Percentiles rank a stretch among this genome's conserved stretches.
Conservation (phyloP, 306 rosid genomes). For the Pachyrhizus erosus region DNA sequence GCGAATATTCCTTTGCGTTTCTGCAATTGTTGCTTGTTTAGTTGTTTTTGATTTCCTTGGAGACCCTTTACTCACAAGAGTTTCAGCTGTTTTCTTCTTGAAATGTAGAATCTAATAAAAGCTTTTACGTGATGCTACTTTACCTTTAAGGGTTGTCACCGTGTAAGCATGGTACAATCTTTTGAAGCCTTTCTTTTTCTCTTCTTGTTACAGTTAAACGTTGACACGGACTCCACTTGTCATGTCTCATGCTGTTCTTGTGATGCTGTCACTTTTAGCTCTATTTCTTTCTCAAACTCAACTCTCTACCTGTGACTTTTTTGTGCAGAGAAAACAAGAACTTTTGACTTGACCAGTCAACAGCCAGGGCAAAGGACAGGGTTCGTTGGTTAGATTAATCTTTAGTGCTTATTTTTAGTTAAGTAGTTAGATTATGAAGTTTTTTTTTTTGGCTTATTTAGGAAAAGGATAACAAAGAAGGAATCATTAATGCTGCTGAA, state of each 20-base stretch:
- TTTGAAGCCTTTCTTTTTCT: slow-evolving; percentile 46
- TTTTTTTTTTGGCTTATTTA: slow-evolving; percentile 42
- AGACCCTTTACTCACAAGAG: slow-evolving; percentile 62
- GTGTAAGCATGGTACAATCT: slow-evolving; percentile 44
- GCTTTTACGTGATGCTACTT: slow-evolving; percentile 49
- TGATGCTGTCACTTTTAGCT: slow-evolving; percentile 58
- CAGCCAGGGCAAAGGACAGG: slow-evolving; percentile 55
- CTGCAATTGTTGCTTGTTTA: slow-evolving; percentile 55
- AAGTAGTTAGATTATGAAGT: slow-evolving; percentile 14
- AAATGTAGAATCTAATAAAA: slow-evolving; percentile 30
- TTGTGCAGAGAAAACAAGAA: slow-evolving; percentile 62
- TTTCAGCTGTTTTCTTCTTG: slow-evolving; percentile 39
- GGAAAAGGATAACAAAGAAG: slow-evolving; percentile 38
- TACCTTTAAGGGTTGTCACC: slow-evolving; percentile 41
- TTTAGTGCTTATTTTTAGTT: slow-evolving; percentile 38
- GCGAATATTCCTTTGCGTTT: slow-evolving; percentile 44
- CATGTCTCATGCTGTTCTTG: slow-evolving; percentile 74
- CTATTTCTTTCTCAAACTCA: slow-evolving; percentile 46
- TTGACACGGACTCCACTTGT: slow-evolving; percentile 57
- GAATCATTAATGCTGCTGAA: slow-evolving; percentile 38
- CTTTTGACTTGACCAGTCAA: slow-evolving; percentile 55
- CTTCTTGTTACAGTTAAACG: slow-evolving; percentile 44
- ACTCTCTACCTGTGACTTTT: slow-evolving; percentile 46
- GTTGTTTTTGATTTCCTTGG: slow-evolving; percentile 47
- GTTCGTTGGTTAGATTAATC: slow-evolving; percentile 52